Conservation (phyloP, 2,329 filamentous ascomycete genomes). For the Hymenoscyphus salicellus region DNA sequence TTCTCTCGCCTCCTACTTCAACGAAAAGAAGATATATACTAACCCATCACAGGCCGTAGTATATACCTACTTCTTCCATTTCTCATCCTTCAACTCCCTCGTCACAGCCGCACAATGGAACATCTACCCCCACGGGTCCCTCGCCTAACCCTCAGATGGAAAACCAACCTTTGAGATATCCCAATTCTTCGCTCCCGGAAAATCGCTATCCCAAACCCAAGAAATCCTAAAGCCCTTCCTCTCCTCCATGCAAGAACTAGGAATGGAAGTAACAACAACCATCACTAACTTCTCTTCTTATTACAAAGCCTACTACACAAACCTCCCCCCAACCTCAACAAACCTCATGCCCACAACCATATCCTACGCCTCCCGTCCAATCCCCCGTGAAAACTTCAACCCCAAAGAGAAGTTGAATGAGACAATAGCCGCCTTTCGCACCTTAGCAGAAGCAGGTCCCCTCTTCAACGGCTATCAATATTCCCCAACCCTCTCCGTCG, state of each 20-base stretch:
- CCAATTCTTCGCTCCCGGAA: not conserved
- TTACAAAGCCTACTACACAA: not conserved
- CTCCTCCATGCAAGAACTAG: not conserved
- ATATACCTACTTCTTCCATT: too few relatives aligned
- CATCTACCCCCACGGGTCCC: slow-evolving; percentile 31
- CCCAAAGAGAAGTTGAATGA: slow-evolving; percentile 25
- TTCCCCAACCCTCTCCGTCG: slow-evolving; percentile 6
- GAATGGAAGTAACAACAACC: not conserved
- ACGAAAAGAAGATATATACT: too few relatives aligned
- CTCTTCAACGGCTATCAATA: slow-evolving; percentile 32
- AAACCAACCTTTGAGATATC: not conserved
- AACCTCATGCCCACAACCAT: not conserved
- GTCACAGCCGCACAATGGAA: not conserved
- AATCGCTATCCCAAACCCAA: not conserved
- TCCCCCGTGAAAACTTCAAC: slow-evolving; percentile 41
- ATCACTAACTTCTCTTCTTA: not conserved
- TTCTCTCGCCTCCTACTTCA: too few relatives aligned
- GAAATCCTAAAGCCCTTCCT: not conserved
- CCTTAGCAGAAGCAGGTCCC: slow-evolving; percentile 35
- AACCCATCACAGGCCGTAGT: too few relatives aligned
- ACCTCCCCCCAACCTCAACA: not conserved
- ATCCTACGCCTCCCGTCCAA: slow-evolving; percentile 39
- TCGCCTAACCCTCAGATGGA: not conserved
- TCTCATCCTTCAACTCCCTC: too few relatives aligned
- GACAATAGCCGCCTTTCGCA: slow-evolving; percentile 33